Evolutionary conservation across 2,329 filamentous ascomycete species (phyloP).

Genomic region (Chaetomiaceae sp.): DNA sequence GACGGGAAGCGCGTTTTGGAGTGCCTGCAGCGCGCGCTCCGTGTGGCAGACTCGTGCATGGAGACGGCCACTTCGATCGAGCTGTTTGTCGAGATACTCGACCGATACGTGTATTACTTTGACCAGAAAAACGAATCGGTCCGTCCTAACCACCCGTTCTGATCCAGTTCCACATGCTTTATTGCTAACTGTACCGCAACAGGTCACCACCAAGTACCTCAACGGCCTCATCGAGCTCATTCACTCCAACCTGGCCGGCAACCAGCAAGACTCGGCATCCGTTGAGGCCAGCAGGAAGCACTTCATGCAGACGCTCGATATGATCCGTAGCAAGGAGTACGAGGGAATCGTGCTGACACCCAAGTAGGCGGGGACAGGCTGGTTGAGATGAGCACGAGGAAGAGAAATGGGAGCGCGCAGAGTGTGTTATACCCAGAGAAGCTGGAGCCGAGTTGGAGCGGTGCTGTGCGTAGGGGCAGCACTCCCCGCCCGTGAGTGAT

Average conservation of each 20-base stretch:
- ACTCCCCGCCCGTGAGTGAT: too few relatives aligned
- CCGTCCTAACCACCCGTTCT: constrained; percentile 25
- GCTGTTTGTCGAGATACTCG: constrained; percentile 95
- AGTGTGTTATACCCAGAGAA: neutral
- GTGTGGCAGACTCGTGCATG: constrained; percentile 98
- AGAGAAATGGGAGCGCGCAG: neutral
- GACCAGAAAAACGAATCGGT: constrained; percentile 97
- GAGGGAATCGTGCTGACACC: constrained; percentile 78
- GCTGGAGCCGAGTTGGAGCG: too few relatives aligned
- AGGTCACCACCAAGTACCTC: constrained; percentile 92
- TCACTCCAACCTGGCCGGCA: constrained; percentile 87
- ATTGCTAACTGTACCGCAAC: constrained; percentile 28
- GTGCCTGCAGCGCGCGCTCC: constrained; percentile 87
- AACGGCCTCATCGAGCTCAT: constrained; percentile 98
- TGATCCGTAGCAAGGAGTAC: constrained; percentile 85
- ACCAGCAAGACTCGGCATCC: constrained; percentile 71
- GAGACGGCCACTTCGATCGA: constrained; percentile 96
- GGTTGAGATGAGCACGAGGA: neutral
- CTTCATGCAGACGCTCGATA: constrained; percentile 90
- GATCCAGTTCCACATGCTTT: neutral
- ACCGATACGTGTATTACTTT: constrained; percentile 98
- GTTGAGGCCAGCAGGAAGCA: constrained; percentile 89
- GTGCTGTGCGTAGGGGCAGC: too few relatives aligned
- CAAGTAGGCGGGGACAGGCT: constrained; percentile 29
- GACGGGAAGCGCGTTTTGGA: constrained; percentile 96